phyloP scores from a whole-genome alignment of 768 basidiomycete genomes.

The Leccinum arenicola region DNA sequence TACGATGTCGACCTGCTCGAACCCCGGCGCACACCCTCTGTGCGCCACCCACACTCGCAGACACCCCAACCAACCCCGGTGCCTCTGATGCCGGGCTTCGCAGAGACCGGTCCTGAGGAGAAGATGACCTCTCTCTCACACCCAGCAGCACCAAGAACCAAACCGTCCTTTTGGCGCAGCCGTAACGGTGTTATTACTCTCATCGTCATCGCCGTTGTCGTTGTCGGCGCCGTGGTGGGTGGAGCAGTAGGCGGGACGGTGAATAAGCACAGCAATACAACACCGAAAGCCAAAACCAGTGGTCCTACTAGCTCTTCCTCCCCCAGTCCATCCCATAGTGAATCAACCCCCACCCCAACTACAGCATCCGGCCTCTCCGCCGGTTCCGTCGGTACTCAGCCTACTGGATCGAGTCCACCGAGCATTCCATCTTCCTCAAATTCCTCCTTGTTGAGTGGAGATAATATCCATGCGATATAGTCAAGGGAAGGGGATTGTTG shows the following conservation, averaged over 20 bases:
- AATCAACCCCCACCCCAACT: not conserved
- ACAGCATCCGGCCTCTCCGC: not conserved
- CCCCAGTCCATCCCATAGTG: no score
- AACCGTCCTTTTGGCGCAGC: constrained; percentile 47
- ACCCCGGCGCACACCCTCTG: constrained; percentile 21
- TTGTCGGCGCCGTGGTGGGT: constrained; percentile 53
- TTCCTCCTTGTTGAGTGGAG: not conserved
- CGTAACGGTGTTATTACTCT: constrained; percentile 42
- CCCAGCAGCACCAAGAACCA: constrained; percentile 1
- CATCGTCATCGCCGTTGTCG: constrained; percentile 35
- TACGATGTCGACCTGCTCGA: constrained; percentile 50
- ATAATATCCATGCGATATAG: not conserved
- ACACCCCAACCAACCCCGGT: constrained; percentile 11
- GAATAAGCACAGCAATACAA: constrained; percentile 18
- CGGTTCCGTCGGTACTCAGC: not conserved
- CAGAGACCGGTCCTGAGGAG: constrained; percentile 15
- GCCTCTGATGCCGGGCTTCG: constrained; percentile 5
- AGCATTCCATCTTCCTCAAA: not conserved
- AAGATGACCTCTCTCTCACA: constrained; percentile 4
- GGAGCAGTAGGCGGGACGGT: constrained; percentile 56
- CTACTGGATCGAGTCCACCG: not conserved
- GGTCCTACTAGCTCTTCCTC: not conserved
- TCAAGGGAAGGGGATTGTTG: not conserved
- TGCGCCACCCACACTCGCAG: constrained; percentile 15
- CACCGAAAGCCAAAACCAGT: not conserved